Base-by-base conservation (phyloP, 1,284 basidiomycete genomes). In the Trametes pubescens region DNA sequence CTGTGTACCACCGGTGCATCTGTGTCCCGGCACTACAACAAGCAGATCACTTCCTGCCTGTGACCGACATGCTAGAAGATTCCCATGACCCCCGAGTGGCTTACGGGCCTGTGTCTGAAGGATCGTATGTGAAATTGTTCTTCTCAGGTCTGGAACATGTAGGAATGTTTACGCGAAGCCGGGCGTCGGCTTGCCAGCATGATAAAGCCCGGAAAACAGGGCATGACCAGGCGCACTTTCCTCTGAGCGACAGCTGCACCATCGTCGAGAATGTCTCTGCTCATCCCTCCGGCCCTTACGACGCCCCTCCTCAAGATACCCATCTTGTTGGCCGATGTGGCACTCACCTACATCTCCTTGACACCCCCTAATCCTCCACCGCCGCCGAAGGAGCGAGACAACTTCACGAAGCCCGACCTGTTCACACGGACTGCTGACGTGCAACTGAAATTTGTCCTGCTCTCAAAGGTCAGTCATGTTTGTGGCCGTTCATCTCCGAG, bases 361-460 rank as follows among this genome's bases (percentile, higher is more conserved):
- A 57, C 56, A 6, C 56, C 56, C 4, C 56, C 56, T 18, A 57
- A 57, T 22, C 56, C 56, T 24, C 48, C 56, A 18, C 46, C 56
- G 34, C 32, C 46, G 7, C 29, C 48, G 4, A 46, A 57, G 9
- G 56, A 57, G 43, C 53, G 21, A 37, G 53, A 44, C 29, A 55
- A 35, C 21, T 55, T 55, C 40, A 46, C 38, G 26, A 55, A 55
- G 32, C 53, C 53, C 24, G 53, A 55, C 29, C 34, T 55, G 10
- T 55, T 55, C 43, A 55, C 53, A 16, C 53, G 53, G 24, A 55
- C 53, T 18, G 29, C 24, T 21, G 16, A 32, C 2, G n/a, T 55
- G 29, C 53, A 55, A n/a, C 29, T 46, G 18, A 46, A 46, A 13
- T 24, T 55, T 6, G 43, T 55, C 26, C 26, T 55, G 18, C 26